phyloP scores from a whole-genome alignment of 805 yeast species.

The Pichia sporocuriosa region DNA sequence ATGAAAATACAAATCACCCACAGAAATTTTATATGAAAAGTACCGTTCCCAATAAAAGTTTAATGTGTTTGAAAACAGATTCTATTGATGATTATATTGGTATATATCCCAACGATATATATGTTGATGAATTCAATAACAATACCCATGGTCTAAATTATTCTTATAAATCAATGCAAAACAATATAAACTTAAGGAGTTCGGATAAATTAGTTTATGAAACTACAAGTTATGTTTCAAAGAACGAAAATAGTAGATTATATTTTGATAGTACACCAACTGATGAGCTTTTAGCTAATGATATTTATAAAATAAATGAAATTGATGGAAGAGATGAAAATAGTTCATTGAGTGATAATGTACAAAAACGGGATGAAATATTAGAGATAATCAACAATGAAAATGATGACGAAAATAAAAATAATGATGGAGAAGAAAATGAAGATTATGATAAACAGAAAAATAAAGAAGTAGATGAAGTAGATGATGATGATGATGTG shows the following conservation, averaged over 20 bases:
- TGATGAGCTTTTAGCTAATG: too few relatives aligned
- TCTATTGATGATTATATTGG: conserved; percentile 6
- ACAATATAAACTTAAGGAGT: too few relatives aligned
- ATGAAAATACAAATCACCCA: not conserved
- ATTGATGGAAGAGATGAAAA: too few relatives aligned
- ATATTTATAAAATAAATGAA: too few relatives aligned
- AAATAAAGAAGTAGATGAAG: not conserved
- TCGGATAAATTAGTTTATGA: too few relatives aligned
- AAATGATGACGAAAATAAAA: not conserved
- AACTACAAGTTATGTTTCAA: too few relatives aligned
- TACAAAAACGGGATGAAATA: not conserved
- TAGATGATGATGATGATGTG: not conserved
- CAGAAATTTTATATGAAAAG: not conserved
- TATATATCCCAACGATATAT: not conserved
- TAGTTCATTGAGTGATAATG: not conserved
- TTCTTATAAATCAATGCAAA: too few relatives aligned
- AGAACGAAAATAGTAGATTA: too few relatives aligned
- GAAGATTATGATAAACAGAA: not conserved
- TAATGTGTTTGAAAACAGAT: conserved; percentile 1
- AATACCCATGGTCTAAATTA: too few relatives aligned
- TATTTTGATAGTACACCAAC: too few relatives aligned
- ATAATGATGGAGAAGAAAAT: conserved; percentile 5
- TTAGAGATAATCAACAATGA: not conserved
- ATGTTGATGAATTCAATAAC: too few relatives aligned
- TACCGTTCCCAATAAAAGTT: not conserved